A percentile compares a stretch with the other conserved stretches of the same genome.
phyloP scores from a whole-genome alignment of 768 basidiomycete species.

The Erythrobasidium yunnanense region DNA sequence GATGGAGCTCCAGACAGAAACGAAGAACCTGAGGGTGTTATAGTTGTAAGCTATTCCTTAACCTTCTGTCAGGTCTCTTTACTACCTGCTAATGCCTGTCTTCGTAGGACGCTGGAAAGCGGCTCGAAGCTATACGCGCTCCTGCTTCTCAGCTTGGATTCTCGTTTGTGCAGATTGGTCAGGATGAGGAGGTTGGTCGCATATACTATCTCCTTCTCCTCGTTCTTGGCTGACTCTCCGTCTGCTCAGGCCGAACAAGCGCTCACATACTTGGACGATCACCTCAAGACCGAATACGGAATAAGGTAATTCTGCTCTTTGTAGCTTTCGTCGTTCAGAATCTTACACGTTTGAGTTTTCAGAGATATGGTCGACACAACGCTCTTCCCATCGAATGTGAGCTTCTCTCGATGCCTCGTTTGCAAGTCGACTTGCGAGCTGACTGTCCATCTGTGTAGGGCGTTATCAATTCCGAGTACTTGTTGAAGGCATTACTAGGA shows the following conservation, averaged over 20 bases:
- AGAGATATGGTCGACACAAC: slow-evolving; percentile 35
- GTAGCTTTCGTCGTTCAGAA: too few relatives aligned
- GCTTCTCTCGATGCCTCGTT: background rate
- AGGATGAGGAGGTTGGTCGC: slow-evolving; percentile 36
- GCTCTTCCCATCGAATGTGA: background rate
- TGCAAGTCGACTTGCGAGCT: background rate
- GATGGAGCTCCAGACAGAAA: slow-evolving; percentile 32
- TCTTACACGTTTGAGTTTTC: too few relatives aligned
- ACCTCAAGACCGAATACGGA: background rate
- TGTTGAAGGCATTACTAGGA: slow-evolving; percentile 31
- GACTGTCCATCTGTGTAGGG: too few relatives aligned
- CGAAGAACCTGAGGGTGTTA: slow-evolving; percentile 27
- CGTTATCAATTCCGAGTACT: background rate
- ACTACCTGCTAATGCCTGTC: too few relatives aligned
- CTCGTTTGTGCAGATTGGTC: slow-evolving; percentile 64
- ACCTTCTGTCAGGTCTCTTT: background rate
- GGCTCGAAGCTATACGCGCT: slow-evolving; percentile 37
- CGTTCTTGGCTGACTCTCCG: background rate
- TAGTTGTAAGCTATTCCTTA: background rate
- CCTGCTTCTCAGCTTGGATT: slow-evolving; percentile 46
- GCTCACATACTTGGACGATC: slow-evolving; percentile 25
- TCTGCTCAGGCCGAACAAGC: slow-evolving; percentile 21
- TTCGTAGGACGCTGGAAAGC: slow-evolving; percentile 19
- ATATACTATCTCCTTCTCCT: background rate
- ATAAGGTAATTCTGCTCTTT: too few relatives aligned